Evolutionary conservation across 1,284 basidiomycete genomes (phyloP).

Genomic region (Sporisorium sorghi): DNA sequence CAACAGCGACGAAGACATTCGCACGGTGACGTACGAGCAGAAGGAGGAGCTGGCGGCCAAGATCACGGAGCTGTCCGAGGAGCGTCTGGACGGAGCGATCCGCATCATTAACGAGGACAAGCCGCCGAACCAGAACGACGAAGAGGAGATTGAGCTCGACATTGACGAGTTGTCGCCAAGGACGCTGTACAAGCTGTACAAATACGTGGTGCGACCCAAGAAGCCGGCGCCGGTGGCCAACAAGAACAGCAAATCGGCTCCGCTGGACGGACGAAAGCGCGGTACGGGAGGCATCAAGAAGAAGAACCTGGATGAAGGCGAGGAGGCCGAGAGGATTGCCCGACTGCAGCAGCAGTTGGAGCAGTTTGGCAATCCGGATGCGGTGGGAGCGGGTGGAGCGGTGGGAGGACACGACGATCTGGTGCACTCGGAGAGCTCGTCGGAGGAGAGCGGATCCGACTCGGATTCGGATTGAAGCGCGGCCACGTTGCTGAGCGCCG

Average conservation of each 20-base stretch:
- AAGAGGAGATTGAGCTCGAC: conserved; percentile 69
- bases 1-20: conserved; percentile 63
- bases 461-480: conserved; percentile 43
- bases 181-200: conserved; percentile 69
- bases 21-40: conserved; percentile 67
- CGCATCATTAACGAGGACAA: conserved; percentile 69
- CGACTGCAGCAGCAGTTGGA: conserved; percentile 66
- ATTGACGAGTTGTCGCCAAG: conserved; percentile 67
- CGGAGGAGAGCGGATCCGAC: conserved; percentile 54
- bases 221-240: conserved; percentile 50
- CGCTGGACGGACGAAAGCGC: conserved; percentile 65
- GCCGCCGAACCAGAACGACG: conserved; percentile 62
- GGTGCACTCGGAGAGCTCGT: conserved; percentile 64
- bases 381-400: conserved; percentile 24
- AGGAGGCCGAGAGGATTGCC: conserved; percentile 66
- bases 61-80: conserved; percentile 68
- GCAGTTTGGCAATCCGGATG: conserved; percentile 62
- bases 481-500: too few species aligned
- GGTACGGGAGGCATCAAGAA: conserved; percentile 68
- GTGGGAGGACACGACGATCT: conserved; percentile 66
- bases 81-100: conserved; percentile 67
- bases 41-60: conserved; percentile 69
- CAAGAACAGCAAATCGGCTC: conserved; percentile 54
- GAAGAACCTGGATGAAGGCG: conserved; percentile 67
- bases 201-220: conserved; percentile 67